phyloP scores from a whole-genome alignment of 1,284 basidiomycete genomes.

The Exobasidium cylindrosporum region DNA sequence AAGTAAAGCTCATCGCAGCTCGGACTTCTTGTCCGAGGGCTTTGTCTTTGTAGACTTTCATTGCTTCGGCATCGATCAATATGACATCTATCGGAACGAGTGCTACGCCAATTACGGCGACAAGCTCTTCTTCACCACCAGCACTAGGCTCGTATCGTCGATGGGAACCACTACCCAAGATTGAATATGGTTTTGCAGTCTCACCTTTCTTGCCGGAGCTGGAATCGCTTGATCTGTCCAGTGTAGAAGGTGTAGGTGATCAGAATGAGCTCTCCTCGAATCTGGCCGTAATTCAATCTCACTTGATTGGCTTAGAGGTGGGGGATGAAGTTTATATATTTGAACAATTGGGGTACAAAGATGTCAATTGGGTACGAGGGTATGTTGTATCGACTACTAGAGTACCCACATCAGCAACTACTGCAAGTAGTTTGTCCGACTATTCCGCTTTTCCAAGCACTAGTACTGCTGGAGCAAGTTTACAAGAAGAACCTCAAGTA shows the following conservation, averaged over 20 bases:
- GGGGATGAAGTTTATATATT: slow-evolving; percentile 91
- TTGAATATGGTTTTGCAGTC: slow-evolving; percentile 43
- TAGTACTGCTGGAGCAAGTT: slow-evolving; percentile 15
- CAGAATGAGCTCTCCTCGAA: slow-evolving; percentile 6
- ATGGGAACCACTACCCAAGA: slow-evolving; percentile 48
- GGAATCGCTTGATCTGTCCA: slow-evolving; percentile 31
- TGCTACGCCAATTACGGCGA: neutral
- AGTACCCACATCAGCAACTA: slow-evolving; percentile 28
- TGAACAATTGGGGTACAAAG: slow-evolving; percentile 43
- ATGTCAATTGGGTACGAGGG: slow-evolving; percentile 55
- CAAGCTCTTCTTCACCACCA: neutral
- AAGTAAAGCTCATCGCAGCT: too few species aligned
- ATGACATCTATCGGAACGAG: neutral
- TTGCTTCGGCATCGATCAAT: neutral
- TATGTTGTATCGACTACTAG: slow-evolving; percentile 72
- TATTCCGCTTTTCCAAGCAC: slow-evolving; percentile 34
- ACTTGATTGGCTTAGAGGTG: slow-evolving; percentile 58
- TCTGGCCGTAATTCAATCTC: slow-evolving; percentile 26
- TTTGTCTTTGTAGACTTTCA: too few species aligned
- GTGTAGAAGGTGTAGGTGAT: slow-evolving; percentile 20
- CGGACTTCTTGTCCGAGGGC: neutral
- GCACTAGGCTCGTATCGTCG: slow-evolving; percentile 19
- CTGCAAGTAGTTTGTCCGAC: slow-evolving; percentile 56
- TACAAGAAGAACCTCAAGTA: slow-evolving; percentile 66
- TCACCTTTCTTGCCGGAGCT: slow-evolving; percentile 42